Percentiles rank a stretch among this genome's conserved stretches.
Evolutionary conservation across 345 rosid species (phyloP).

Genomic region (Kernera saxatilis): DNA sequence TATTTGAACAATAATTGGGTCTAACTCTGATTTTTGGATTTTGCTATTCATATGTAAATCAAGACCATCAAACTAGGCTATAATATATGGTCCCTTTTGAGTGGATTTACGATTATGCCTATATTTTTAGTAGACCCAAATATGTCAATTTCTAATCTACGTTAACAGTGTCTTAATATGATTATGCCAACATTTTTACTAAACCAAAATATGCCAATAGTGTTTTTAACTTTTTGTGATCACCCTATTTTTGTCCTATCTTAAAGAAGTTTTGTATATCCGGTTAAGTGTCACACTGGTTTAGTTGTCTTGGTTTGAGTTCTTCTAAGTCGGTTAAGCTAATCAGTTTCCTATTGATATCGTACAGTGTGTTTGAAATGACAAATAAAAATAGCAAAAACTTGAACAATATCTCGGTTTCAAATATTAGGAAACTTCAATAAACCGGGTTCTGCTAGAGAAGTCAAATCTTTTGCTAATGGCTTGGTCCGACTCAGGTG

Average conservation of each 20-base stretch:
- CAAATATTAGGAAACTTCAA: not conserved
- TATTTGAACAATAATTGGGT: not conserved
- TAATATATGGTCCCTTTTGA: too few species aligned
- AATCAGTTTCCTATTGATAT: not conserved
- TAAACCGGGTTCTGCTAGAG: not conserved
- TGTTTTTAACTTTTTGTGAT: not conserved
- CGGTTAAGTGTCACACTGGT: not conserved
- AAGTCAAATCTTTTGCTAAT: not conserved
- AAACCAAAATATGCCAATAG: too few species aligned
- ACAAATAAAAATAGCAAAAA: not conserved
- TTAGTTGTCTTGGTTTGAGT: not conserved
- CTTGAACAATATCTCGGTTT: not conserved
- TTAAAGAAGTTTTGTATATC: not conserved
- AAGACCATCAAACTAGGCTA: too few species aligned
- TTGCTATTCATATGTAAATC: too few species aligned
- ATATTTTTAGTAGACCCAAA: too few species aligned
- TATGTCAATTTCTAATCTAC: too few species aligned
- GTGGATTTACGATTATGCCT: too few species aligned
- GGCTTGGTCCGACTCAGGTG: not conserved
- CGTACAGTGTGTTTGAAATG: not conserved
- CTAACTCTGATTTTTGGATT: too few species aligned
- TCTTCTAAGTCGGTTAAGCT: not conserved
- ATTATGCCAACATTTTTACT: too few species aligned
- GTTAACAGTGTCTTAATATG: not conserved
- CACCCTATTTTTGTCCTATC: not conserved